Conservation (phyloP, 164 flowering plant genomes). For the Chloranthus sessilifolius region DNA sequence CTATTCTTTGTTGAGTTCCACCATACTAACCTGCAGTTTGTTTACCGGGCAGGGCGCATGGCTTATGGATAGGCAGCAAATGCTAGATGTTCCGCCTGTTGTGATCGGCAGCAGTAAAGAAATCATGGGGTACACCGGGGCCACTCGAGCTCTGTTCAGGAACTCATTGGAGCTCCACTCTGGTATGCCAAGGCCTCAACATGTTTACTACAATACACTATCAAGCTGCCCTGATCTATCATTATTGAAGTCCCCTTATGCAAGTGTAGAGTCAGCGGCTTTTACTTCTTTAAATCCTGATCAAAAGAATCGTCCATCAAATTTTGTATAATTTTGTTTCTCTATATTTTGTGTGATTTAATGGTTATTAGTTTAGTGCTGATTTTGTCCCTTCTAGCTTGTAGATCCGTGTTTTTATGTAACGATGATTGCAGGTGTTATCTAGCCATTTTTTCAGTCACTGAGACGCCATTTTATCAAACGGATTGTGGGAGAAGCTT, state of each 20-base stretch:
- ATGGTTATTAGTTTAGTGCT: not conserved
- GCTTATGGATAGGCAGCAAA: slow-evolving; percentile 13
- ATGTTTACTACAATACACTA: slow-evolving; percentile 6
- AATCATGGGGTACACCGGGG: slow-evolving; percentile 8
- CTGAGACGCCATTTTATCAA: too few relatives aligned
- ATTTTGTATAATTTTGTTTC: slow-evolving; percentile 18
- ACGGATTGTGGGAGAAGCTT: too few relatives aligned
- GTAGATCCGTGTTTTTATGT: too few relatives aligned
- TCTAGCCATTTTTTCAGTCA: too few relatives aligned
- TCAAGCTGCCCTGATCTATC: slow-evolving; percentile 11
- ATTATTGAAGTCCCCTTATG: slow-evolving; percentile 13
- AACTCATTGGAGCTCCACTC: slow-evolving; percentile 15
- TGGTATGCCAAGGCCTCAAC: slow-evolving; percentile 9
- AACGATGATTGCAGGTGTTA: too few relatives aligned
- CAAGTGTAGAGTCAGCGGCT: slow-evolving; percentile 9
- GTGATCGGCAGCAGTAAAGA: slow-evolving; percentile 11
- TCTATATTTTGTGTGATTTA: not conserved
- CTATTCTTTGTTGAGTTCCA: not conserved
- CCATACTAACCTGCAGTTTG: not conserved
- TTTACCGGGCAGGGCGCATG: slow-evolving; percentile 26
- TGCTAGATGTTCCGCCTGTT: slow-evolving; percentile 8
- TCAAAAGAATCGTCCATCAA: slow-evolving; percentile 8
- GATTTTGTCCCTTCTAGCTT: not conserved
- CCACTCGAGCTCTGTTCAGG: slow-evolving; percentile 8
- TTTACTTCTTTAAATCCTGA: slow-evolving; percentile 8